Base-by-base conservation (phyloP, 139 green algal genomes). In the Raphidocelis subcapitata region DNA sequence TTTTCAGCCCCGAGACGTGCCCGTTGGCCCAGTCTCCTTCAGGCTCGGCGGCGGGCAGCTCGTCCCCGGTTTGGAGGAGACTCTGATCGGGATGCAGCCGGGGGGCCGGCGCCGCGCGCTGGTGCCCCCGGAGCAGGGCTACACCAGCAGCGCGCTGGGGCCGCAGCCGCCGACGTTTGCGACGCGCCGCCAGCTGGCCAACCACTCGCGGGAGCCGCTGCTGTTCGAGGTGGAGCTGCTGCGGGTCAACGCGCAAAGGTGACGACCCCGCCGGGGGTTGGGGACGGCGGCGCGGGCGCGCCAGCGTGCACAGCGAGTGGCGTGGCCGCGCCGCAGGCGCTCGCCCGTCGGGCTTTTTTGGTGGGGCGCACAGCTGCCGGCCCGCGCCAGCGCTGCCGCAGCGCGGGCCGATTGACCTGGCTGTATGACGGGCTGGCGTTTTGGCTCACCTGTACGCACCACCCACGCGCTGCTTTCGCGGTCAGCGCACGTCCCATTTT, bases 141-240 rank as follows among this genome's bases (percentile, higher is more conserved):
- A 93, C 54, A n/a, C 60, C 18, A 56, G 35, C 68, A 75, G 57
- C 46, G 18, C 62, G 18, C 47, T 83, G 37, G 15, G 82, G 66
- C 90, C 89, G 15, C 82, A 88, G 67, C 86, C 87, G 41, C 91
- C 91, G 18, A 95, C 85, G 12, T 96, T 92, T 83, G 89, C 80
- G 2, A 93, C 90, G 5, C 80, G 88, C 70, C 79, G 92, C 10
- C 92, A 97, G 81, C 85, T 97, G 29, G 59, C 84, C 26, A 92
- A 86, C 74, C 91, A 97, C 70, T 57, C 35, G 28, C 73, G 29
- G 5, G 92, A 96, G 75, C 82, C 87, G 14, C 81, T 97, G 63
- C 78, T 97, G 55, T 96, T 97, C 80, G 92, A 97, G 79, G 72
- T 94, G 26, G 65, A 93, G 81, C 66, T 95, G 67, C 67, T 94